Evolutionary conservation across 177 flowering plant species (phyloP), one percentile per base, ranked within the genome.

Genomic region (Vitis hybrid): DNA sequence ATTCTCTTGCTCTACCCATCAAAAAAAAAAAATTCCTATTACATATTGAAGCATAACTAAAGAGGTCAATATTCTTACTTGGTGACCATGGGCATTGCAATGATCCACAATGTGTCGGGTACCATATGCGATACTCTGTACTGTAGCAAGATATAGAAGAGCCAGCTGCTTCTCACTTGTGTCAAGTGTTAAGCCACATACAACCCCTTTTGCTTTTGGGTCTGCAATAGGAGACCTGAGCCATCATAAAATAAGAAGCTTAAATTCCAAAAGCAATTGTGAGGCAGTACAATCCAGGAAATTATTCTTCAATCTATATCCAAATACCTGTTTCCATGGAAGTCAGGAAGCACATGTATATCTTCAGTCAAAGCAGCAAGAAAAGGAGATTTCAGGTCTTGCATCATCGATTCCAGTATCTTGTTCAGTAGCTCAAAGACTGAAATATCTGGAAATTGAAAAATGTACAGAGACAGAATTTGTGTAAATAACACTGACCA

Each of bases 31-130:
- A 2, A 45, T 57, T 68, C 48, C 50, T 2, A 50, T 11, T 51
- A 33, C 60, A 65, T 21, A 45, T 33, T 16, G 51, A 16, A 11
- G 22, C 3, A 26, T 9, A 3, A 57, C 3, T 1, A 13, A 39
- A 33, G 52, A 55, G 26, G 26, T 4, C 65, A 13, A 57, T 14
- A 45, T 66, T 64, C 85, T 84, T 85, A 89, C 99, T 73, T 86
- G 86, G 81, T 95, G 99, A 62, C 98, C 99, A 80, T 93, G 87
- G 72, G 88, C 79, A 82, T 95, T 95, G 84, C 95, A 95, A 56
- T 92, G 99, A 85, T 93, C 99, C 74, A 95, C 87, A 72, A 93
- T 90, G 68, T 95, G 99, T 11, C 99, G 96, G 62, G 98, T 95
- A 64, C 99, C 99, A 81, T 93, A 95, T 60, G 99, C 97, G 81